These are phyloP conservation scores for Thyridium curvatum DNA, from an alignment of 2,329 filamentous ascomycete species.

Conservation along the genomic window DNA sequence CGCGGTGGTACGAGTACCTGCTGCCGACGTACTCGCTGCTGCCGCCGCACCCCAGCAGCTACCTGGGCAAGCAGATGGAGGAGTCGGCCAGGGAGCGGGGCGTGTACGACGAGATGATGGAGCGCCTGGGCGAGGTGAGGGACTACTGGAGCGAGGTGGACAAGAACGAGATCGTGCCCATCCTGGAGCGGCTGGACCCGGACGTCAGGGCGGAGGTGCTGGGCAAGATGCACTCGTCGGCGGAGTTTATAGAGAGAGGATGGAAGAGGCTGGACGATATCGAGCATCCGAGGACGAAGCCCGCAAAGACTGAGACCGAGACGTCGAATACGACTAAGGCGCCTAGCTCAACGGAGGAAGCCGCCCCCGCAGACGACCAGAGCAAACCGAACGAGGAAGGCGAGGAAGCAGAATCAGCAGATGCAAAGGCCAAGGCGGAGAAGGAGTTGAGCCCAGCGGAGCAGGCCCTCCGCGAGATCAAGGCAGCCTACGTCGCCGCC, in stretches of 20 bases:
- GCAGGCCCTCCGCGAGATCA: conserved; percentile 65
- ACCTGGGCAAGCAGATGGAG: conserved; percentile 75
- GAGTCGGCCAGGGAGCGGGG: conserved; percentile 65
- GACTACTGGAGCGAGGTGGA: conserved; percentile 81
- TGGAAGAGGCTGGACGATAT: conserved; percentile 7
- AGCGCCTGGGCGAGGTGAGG: conserved; percentile 69
- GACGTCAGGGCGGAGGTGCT: conserved; percentile 57
- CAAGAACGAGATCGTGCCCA: conserved; percentile 70
- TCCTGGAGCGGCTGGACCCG: conserved; percentile 56
- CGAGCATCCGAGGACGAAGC: not conserved
- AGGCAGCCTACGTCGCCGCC: conserved; percentile 72
- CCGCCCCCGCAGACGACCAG: conserved; percentile 5
- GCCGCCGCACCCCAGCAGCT: conserved; percentile 85
- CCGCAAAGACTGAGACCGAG: conserved; percentile 10
- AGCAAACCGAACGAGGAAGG: conserved; percentile 1
- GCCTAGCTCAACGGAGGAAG: not conserved
- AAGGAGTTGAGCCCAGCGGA: conserved; percentile 43
- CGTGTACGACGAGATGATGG: conserved; percentile 61
- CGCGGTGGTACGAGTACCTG: conserved; percentile 93
- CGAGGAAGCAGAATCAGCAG: not conserved
- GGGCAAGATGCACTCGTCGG: conserved; percentile 47
- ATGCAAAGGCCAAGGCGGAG: conserved; percentile 4
- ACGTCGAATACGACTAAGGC: conserved; percentile 1
- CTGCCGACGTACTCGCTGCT: conserved; percentile 90
- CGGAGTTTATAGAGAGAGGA: conserved; percentile 9